Evolutionary conservation across 768 basidiomycete species (phyloP), one percentile per base, ranked within the genome.

Genomic region (Pleurotus citrinopileatus): DNA sequence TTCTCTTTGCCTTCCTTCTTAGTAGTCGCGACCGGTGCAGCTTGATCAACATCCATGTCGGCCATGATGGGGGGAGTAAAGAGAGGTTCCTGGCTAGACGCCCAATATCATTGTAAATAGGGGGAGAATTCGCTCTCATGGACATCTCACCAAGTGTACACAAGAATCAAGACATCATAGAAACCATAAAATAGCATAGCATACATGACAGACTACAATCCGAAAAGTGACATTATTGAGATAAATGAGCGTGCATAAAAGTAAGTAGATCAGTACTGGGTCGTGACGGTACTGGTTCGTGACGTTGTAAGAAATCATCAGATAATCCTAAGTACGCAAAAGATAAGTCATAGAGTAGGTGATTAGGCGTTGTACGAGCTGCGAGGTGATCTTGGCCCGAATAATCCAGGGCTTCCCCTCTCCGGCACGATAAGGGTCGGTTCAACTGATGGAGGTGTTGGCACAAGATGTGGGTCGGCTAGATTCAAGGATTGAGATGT

Each of bases 371-470:
- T 26, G 43, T 51, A 58, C 28, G 70, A 69, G 50, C 68, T 68
- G 50, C 76, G 71, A 9, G 84, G 86, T n/a, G 87, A 83, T 36
- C 86, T 76, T 37, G 90, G 89, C 27, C 91, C 91, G 63, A 92
- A 93, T 56, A 93, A 68, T 26, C 89, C 89, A 38, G 83, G 84
- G 54, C 79, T 83, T 34, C 71, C 69, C 44, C 70, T 72, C 9
- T 77, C 78, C 25, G 87, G 85, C 20, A 87, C 82, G 29, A 84
- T 71, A 9, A 88, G 68, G 15, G 79, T 82, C 17, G 87, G 76
- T 54, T 81, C 79, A 48, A 77, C 67, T 2, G 81, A 78, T 3
- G 82, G 77, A n/a, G 87, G 81, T 3, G 86, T 85, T 2, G 86
- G 84, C 19, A 67, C 74, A 37, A 75, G 63, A 32, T 60, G 63